These are phyloP conservation scores for Tylopilus balloui DNA, from an alignment of 768 basidiomycete genomes.

Conservation along the genomic window DNA sequence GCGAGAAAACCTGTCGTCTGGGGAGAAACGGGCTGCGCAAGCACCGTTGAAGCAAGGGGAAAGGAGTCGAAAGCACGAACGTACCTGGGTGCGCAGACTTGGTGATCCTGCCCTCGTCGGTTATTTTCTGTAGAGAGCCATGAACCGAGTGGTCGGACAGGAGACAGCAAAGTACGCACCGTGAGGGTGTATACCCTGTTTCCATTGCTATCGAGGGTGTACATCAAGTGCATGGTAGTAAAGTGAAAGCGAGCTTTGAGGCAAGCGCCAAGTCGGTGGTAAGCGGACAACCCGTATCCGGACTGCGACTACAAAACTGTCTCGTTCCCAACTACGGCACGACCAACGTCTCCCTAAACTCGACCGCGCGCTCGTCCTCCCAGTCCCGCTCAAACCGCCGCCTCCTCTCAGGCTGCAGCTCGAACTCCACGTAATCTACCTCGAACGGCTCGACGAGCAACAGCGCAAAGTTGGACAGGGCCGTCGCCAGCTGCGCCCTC, in stretches of 20 bases:
- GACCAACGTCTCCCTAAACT: conserved; percentile 58
- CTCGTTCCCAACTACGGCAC: conserved; percentile 53
- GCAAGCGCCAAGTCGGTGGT: too few relatives aligned
- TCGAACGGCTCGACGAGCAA: conserved; percentile 51
- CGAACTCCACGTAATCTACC: conserved; percentile 60
- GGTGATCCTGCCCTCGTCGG: conserved; percentile 74
- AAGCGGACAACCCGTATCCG: too few relatives aligned
- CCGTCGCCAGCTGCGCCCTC: conserved; percentile 45
- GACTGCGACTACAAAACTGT: too few relatives aligned
- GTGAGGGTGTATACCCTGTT: conserved; percentile 91
- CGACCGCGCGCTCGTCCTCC: conserved; percentile 27
- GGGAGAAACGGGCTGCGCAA: conserved; percentile 88
- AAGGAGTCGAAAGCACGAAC: conserved; percentile 11
- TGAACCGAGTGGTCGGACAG: conserved; percentile 1
- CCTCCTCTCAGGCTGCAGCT: conserved; percentile 52
- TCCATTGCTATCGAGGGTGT: conserved; percentile 71
- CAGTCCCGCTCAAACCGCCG: conserved; percentile 46
- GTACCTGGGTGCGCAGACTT: conserved; percentile 97
- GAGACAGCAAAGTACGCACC: conserved; percentile 40
- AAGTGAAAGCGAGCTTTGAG: too few relatives aligned
- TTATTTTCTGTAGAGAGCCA: conserved; percentile 63
- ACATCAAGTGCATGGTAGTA: conserved; percentile 90
- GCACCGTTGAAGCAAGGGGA: neutral
- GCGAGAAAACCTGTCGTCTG: conserved; percentile 98
- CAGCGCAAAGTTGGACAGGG: conserved; percentile 66